phyloP scores from a whole-genome alignment of 495 filamentous ascomycete genomes.

The Penicillium robsamsonii region DNA sequence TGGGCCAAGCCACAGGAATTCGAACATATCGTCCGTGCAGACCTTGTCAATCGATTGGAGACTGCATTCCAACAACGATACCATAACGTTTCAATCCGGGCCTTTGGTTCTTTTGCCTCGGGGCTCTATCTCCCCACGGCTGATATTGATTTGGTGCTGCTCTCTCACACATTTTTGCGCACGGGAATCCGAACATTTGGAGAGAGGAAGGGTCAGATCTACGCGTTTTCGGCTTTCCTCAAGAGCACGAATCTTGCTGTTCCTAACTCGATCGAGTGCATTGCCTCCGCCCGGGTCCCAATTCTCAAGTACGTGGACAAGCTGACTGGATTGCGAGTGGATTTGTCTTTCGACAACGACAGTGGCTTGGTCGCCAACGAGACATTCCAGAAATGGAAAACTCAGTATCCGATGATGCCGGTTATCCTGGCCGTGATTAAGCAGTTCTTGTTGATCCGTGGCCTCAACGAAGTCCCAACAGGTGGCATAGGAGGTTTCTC shows the following conservation, averaged over 20 bases:
- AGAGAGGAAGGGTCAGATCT: slow-evolving; percentile 45
- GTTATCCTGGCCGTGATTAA: slow-evolving; percentile 82
- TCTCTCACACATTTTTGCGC: slow-evolving; percentile 60
- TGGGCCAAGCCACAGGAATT: slow-evolving; percentile 74
- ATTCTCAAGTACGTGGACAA: slow-evolving; percentile 86
- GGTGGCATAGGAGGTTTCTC: slow-evolving; percentile 95
- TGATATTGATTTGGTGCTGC: slow-evolving; percentile 90
- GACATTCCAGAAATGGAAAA: slow-evolving; percentile 77
- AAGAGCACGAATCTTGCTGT: slow-evolving; percentile 46
- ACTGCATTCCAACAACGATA: slow-evolving; percentile 50
- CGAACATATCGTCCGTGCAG: slow-evolving; percentile 69
- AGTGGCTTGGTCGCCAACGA: slow-evolving; percentile 73
- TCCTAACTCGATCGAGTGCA: slow-evolving; percentile 56
- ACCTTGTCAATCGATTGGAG: slow-evolving; percentile 66
- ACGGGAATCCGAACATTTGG: slow-evolving; percentile 43
- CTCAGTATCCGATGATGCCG: slow-evolving; percentile 76
- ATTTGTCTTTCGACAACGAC: slow-evolving; percentile 91
- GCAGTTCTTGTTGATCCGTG: slow-evolving; percentile 85
- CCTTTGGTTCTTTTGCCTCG: slow-evolving; percentile 90
- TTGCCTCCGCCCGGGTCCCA: slow-evolving; percentile 78
- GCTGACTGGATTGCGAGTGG: slow-evolving; percentile 71
- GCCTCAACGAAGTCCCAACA: slow-evolving; percentile 81
- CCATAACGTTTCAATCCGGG: slow-evolving; percentile 56
- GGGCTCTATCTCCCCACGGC: slow-evolving; percentile 87
- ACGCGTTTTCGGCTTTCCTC: slow-evolving; percentile 53